Percentiles rank a stretch among this genome's conserved stretches.
Evolutionary conservation across 176 grass and related monocot species (phyloP).

Genomic region (Oryza meridionalis): DNA sequence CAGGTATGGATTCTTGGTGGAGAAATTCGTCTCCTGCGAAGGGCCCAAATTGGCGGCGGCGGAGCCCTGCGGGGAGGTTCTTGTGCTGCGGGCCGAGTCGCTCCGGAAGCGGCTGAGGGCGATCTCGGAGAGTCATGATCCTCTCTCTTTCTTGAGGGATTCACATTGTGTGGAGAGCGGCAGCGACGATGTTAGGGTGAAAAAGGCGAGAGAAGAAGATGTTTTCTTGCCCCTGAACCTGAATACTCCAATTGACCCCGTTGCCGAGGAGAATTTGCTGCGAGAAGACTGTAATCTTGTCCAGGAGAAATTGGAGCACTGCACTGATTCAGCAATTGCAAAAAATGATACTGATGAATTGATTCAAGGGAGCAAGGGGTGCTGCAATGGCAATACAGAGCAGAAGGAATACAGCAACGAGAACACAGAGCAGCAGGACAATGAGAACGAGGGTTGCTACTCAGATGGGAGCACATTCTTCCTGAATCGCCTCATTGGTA

Average conservation of each 20-base stretch:
- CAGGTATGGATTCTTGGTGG: conserved; percentile 60
- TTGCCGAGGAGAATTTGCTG: not conserved
- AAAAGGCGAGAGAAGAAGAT: conserved; percentile 4
- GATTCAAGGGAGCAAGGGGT: conserved; percentile 6
- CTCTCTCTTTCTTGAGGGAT: conserved; percentile 67
- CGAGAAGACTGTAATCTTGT: conserved; percentile 7
- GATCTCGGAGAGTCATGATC: conserved; percentile 63
- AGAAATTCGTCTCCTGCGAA: conserved; percentile 60
- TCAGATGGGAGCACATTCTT: conserved; percentile 91
- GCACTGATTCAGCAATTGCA: not conserved
- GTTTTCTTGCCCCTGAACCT: not conserved
- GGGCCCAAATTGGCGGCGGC: not conserved
- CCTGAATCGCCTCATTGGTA: conserved; percentile 58
- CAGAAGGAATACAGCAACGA: not conserved
- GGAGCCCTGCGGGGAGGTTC: conserved; percentile 27
- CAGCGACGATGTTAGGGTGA: not conserved
- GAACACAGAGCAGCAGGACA: conserved; percentile 16
- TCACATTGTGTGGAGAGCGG: conserved; percentile 8
- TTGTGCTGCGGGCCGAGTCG: conserved; percentile 56
- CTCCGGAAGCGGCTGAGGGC: conserved; percentile 61
- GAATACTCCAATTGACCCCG: not conserved
- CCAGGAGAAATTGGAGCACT: conserved; percentile 16
- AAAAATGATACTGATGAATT: not conserved
- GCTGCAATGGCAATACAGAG: not conserved
- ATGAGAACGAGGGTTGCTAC: conserved; percentile 35